Evolutionary conservation across 2,329 filamentous ascomycete species (phyloP).

Genomic region (Madurella fahalii): DNA sequence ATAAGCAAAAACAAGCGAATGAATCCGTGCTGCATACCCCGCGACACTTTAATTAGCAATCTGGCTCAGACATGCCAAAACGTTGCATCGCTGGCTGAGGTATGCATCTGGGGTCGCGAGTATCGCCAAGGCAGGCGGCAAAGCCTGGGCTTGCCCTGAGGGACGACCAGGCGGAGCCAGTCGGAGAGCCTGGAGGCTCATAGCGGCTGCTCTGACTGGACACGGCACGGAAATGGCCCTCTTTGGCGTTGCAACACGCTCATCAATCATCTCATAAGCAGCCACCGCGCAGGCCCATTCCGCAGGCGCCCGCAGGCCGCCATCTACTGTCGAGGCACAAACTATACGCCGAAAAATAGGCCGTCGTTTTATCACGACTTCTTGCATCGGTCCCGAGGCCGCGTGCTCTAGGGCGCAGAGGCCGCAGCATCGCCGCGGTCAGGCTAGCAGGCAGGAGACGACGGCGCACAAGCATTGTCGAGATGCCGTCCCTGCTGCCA

Average conservation of each 20-base stretch:
- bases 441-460: not conserved
- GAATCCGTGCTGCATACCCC: conserved; percentile 18
- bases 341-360: conserved; percentile 20
- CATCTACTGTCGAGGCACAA: conserved; percentile 3
- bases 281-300: conserved; percentile 1
- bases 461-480: not conserved
- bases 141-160: conserved; percentile 14
- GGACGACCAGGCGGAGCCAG: not conserved
- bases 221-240: conserved; percentile 23
- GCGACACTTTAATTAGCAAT: conserved; percentile 14
- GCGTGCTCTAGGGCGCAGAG: not conserved
- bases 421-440: not conserved
- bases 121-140: conserved; percentile 11
- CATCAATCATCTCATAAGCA: conserved; percentile 29
- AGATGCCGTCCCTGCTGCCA: not conserved
- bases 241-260: conserved; percentile 10
- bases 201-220: conserved; percentile 6
- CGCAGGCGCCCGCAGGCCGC: not conserved
- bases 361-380: conserved; percentile 13
- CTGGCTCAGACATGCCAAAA: conserved; percentile 16
- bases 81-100: conserved; percentile 13
- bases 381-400: conserved; percentile 17
- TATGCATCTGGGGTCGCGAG: conserved; percentile 15
- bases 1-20: not conserved
- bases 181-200: not conserved